These are phyloP conservation scores for Fusarium sp. DNA, from an alignment of 2,329 filamentous ascomycete species.

Conservation along the genomic window DNA sequence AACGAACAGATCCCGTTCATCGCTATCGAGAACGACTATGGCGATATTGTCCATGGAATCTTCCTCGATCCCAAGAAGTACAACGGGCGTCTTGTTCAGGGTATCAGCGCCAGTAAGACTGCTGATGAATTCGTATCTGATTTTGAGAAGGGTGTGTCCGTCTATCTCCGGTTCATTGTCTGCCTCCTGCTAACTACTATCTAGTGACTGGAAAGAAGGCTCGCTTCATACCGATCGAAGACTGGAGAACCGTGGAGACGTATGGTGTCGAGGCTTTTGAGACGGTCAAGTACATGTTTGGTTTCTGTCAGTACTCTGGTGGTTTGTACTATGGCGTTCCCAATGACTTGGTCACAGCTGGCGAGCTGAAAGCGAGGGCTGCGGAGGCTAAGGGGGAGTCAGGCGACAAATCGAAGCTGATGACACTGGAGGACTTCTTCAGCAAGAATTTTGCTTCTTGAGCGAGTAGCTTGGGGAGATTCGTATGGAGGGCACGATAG, in stretches of 20 bases:
- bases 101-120: conserved; percentile 48
- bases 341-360: conserved; percentile 41
- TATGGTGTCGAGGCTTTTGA: conserved; percentile 47
- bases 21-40: conserved; percentile 53
- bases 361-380: conserved; percentile 45
- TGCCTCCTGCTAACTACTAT: conserved; percentile 6
- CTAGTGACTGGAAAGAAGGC: conserved; percentile 47
- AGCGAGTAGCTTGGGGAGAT: not conserved
- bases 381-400: conserved; percentile 41
- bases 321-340: conserved; percentile 47
- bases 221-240: conserved; percentile 44
- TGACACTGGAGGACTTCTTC: conserved; percentile 41
- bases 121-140: conserved; percentile 44
- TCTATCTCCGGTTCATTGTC: not conserved
- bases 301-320: conserved; percentile 48
- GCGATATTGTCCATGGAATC: conserved; percentile 57
- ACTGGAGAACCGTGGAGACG: conserved; percentile 48
- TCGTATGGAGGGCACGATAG: too few relatives aligned
- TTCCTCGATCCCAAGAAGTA: conserved; percentile 52
- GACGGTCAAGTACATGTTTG: conserved; percentile 50
- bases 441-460: conserved; percentile 37
- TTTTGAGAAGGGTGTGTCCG: conserved; percentile 46
- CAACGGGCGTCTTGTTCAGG: conserved; percentile 50
- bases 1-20: conserved; percentile 51
- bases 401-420: conserved; percentile 35